A percentile compares a stretch with the other conserved stretches of the same genome.
Evolutionary conservation across 495 filamentous ascomycete species (phyloP).

Genomic region (Lasiosphaeriaceae sp.): DNA sequence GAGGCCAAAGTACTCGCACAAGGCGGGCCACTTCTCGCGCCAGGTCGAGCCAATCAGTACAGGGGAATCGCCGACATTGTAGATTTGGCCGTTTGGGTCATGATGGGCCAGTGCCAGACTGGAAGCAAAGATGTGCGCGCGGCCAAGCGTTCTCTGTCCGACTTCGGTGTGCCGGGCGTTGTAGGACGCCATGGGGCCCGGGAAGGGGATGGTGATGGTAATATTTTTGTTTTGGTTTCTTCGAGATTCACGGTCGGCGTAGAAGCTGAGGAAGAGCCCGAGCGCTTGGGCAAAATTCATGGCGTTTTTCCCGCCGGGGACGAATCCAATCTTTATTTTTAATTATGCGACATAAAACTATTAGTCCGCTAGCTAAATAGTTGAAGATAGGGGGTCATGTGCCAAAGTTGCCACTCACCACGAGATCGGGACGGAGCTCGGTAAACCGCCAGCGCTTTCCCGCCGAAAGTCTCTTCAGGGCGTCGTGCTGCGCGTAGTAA

Average conservation of each 20-base stretch:
- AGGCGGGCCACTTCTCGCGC: neutral
- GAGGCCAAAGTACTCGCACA: neutral
- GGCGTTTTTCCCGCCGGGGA: neutral
- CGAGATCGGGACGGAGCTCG: neutral
- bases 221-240: too few relatives aligned
- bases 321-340: neutral
- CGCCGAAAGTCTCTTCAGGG: neutral
- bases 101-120: neutral
- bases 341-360: too few relatives aligned
- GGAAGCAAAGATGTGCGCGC: neutral
- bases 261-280: neutral
- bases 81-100: neutral
- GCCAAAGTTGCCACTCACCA: too few relatives aligned
- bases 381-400: neutral
- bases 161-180: neutral
- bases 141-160: neutral
- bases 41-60: neutral
- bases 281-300: neutral
- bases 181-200: neutral
- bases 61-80: neutral
- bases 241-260: neutral
- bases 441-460: neutral
- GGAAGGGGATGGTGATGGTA: neutral
- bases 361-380: neutral
- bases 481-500: neutral